A percentile compares a stretch with the other conserved stretches of the same genome.
Evolutionary conservation across 2,329 filamentous ascomycete species (phyloP).

Genomic region (Trichoderma brevicompactum): DNA sequence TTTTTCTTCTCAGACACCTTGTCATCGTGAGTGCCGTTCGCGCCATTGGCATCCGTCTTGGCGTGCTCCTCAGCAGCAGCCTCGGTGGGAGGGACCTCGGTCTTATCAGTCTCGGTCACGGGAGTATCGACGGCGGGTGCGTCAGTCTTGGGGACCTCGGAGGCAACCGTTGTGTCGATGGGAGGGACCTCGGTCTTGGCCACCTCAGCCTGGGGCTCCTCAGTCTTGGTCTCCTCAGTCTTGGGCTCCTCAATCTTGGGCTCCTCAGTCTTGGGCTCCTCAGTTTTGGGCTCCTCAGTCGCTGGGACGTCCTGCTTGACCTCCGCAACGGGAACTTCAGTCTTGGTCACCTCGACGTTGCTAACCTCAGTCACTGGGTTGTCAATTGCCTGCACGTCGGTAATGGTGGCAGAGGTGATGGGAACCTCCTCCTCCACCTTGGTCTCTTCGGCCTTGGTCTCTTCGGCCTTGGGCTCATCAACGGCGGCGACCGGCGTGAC

Average conservation of each 20-base stretch:
- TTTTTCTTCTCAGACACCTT: constrained; percentile 58
- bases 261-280: constrained; percentile 21
- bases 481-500: constrained; percentile 51
- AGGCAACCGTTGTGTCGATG: constrained; percentile 21
- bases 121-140: constrained; percentile 28
- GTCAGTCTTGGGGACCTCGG: constrained; percentile 30
- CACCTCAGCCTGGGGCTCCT: constrained; percentile 22
- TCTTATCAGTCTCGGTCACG: constrained; percentile 32
- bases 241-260: constrained; percentile 27
- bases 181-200: constrained; percentile 25
- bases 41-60: constrained; percentile 33
- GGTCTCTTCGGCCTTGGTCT: constrained; percentile 13
- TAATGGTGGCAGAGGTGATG: constrained; percentile 29
- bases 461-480: constrained; percentile 37
- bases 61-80: constrained; percentile 29
- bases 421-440: constrained; percentile 11
- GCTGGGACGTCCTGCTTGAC: constrained; percentile 40
- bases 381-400: constrained; percentile 32
- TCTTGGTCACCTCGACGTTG: constrained; percentile 34
- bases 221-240: constrained; percentile 11
- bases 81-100: constrained; percentile 28
- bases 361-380: constrained; percentile 32
- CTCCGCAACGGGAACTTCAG: constrained; percentile 34
- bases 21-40: constrained; percentile 30
- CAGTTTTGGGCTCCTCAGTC: constrained; percentile 8